Base-by-base conservation (phyloP, 1,284 basidiomycete genomes). In the Xanthoconium separans region DNA sequence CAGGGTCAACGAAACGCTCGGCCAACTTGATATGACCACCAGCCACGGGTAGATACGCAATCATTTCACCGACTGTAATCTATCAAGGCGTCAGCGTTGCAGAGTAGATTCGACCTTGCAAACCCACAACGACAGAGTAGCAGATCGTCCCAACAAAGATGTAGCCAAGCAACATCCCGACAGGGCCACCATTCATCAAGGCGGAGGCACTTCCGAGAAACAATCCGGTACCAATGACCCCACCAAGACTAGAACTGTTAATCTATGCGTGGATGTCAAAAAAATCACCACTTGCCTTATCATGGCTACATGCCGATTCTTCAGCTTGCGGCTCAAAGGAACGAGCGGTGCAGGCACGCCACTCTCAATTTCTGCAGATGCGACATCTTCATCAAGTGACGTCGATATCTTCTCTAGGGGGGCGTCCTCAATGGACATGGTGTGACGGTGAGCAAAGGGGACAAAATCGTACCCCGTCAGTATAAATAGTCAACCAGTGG, bases 1-100 rank as follows among this genome's bases (percentile, higher is more conserved):
- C 81, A 2, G 82, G 81, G 65, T 87, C 80, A 30, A 88, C 81
- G 64, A 88, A 88, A 29, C 85, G 82, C 54, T 80, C 78, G 7
- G 85, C 82, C 39, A 88, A 74, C 56, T 76, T 79, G 66, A 88
- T 83, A 67, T 85, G 85, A 48, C 85, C 81, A 58, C 83, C 86
- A 34, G 69, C 36, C 3, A 77, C 54, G 7, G 75, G 75, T 15
- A 77, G 70, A 47, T 68, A 72, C 11, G 70, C 63, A 20, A 61
- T 65, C 66, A 68, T 65, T 24, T 66, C 62, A 65, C 64, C 72
- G 64, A 74, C 53, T 62, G 63, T 49, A 16, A 60, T 43, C 64
- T 66, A 16, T 24, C 27, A 22, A 44, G 18, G 27, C 27, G 27
- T 27, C 6, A 29, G 49, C 18, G 8, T 15, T 16, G 33, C 2